Evolutionary conservation across 208 protist genomes (phyloP).

Genomic region (Wallacemonas sp.): DNA sequence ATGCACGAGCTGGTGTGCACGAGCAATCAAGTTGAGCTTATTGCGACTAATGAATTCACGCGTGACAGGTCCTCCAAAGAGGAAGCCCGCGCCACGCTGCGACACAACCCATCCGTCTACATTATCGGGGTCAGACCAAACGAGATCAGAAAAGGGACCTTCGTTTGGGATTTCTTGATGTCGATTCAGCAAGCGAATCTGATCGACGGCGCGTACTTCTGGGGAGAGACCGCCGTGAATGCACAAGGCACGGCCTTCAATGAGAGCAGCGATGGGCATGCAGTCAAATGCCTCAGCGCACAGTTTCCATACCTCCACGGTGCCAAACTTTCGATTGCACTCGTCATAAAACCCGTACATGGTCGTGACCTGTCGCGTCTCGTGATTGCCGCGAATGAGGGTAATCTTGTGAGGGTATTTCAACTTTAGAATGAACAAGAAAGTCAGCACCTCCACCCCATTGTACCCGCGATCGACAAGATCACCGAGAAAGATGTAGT

Average conservation of each 20-base stretch:
- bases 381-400: slow-evolving; percentile 93
- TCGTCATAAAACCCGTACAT: slow-evolving; percentile 95
- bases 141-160: slow-evolving; percentile 81
- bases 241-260: slow-evolving; percentile 95
- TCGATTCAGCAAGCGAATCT: slow-evolving; percentile 83
- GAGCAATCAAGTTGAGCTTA: slow-evolving; percentile 75
- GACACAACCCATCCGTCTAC: slow-evolving; percentile 80
- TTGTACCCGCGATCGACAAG: slow-evolving; percentile 96
- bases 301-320: slow-evolving; percentile 96
- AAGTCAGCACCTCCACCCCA: slow-evolving; percentile 93
- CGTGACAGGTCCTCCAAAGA: slow-evolving; percentile 79
- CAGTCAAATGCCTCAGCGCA: slow-evolving; percentile 99
- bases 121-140: slow-evolving; percentile 91
- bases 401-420: slow-evolving; percentile 82
- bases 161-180: slow-evolving; percentile 88
- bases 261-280: slow-evolving; percentile 97
- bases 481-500: slow-evolving; percentile 95
- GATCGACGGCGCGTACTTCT: slow-evolving; percentile 87
- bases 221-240: slow-evolving; percentile 99
- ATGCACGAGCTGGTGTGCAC: slow-evolving; percentile 91
- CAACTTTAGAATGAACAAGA: slow-evolving; percentile 93
- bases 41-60: slow-evolving; percentile 88
- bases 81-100: slow-evolving; percentile 82
- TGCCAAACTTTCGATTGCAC: slow-evolving; percentile 81
- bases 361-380: slow-evolving; percentile 80